A percentile compares a stretch with the other conserved stretches of the same genome.
phyloP scores from a whole-genome alignment of 192 early-diverging fungal genomes.

The Mortierella alpina region DNA sequence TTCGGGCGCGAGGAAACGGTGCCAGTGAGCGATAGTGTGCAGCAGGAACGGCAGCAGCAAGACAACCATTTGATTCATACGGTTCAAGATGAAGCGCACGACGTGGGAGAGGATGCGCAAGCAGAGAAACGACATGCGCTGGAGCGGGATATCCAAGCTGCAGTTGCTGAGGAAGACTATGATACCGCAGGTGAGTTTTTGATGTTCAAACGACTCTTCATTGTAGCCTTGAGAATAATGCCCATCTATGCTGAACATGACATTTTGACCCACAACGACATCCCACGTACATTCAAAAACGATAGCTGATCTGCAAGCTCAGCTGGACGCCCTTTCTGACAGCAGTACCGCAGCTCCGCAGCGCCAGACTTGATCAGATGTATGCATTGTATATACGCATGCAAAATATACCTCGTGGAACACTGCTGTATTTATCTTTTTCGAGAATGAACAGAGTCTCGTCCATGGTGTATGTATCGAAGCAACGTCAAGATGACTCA shows the following conservation, averaged over 20 bases:
- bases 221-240: neutral
- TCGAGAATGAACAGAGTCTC: too few relatives aligned
- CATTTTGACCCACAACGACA: neutral
- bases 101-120: neutral
- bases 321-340: conserved; percentile 9
- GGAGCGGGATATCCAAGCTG: conserved; percentile 41
- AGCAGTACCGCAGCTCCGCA: too few relatives aligned
- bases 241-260: too few relatives aligned
- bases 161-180: conserved; percentile 46
- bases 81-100: neutral
- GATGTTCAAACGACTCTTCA: neutral
- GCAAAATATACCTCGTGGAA: too few relatives aligned
- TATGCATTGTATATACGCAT: too few relatives aligned
- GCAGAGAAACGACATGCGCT: conserved; percentile 6
- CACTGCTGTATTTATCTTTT: too few relatives aligned
- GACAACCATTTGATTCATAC: neutral
- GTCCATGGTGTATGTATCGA: too few relatives aligned
- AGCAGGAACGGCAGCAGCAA: neutral
- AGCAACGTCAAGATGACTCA: too few relatives aligned
- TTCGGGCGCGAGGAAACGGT: conserved; percentile 28
- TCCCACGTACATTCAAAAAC: neutral
- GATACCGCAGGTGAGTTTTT: conserved; percentile 29
- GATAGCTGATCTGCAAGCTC: conserved; percentile 33
- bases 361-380: too few relatives aligned
- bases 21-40: neutral